Evolutionary conservation across 2,329 filamentous ascomycete genomes (phyloP).

Genomic region (Diaporthe vaccinii): DNA sequence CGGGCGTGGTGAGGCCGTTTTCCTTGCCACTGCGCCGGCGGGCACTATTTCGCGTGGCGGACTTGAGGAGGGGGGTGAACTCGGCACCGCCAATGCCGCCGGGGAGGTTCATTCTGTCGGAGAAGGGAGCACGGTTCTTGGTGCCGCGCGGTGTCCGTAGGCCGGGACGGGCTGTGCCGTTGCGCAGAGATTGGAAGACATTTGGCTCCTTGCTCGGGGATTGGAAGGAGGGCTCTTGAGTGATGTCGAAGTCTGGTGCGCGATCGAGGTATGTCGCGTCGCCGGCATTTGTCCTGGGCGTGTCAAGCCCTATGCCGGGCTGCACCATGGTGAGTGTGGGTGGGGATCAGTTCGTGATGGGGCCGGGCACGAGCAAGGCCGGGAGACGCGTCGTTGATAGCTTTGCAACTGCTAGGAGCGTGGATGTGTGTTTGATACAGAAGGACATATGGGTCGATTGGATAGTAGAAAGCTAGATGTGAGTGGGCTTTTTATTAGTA

Average conservation of each 20-base stretch:
- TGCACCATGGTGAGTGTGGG: slow-evolving; percentile 69
- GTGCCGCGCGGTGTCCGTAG: slow-evolving; percentile 80
- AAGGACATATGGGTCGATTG: slow-evolving; percentile 32
- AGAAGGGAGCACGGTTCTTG: slow-evolving; percentile 72
- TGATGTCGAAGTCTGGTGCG: slow-evolving; percentile 83
- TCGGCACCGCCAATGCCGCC: slow-evolving; percentile 77
- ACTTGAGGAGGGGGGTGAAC: slow-evolving; percentile 95
- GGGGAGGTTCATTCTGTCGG: slow-evolving; percentile 79
- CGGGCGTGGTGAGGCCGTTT: slow-evolving; percentile 76
- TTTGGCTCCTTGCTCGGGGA: slow-evolving; percentile 84
- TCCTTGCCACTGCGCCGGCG: slow-evolving; percentile 72
- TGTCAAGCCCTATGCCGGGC: slow-evolving; percentile 79
- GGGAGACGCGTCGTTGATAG: slow-evolving; percentile 34
- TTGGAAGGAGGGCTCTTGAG: slow-evolving; percentile 88
- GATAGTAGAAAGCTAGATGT: slow-evolving; percentile 27
- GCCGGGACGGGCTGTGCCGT: slow-evolving; percentile 68
- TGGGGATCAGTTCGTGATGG: slow-evolving; percentile 41
- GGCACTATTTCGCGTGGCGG: slow-evolving; percentile 78
- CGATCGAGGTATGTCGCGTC: slow-evolving; percentile 85
- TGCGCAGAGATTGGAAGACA: slow-evolving; percentile 80
- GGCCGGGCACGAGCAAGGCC: background rate
- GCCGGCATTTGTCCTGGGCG: slow-evolving; percentile 86
- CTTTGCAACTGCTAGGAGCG: slow-evolving; percentile 32
- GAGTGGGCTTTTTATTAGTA: slow-evolving; percentile 27
- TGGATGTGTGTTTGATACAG: slow-evolving; percentile 30